Percentiles rank a stretch among this genome's conserved stretches.
phyloP scores from a whole-genome alignment of 2,329 filamentous ascomycete species.

The Talaromyces sp. region DNA sequence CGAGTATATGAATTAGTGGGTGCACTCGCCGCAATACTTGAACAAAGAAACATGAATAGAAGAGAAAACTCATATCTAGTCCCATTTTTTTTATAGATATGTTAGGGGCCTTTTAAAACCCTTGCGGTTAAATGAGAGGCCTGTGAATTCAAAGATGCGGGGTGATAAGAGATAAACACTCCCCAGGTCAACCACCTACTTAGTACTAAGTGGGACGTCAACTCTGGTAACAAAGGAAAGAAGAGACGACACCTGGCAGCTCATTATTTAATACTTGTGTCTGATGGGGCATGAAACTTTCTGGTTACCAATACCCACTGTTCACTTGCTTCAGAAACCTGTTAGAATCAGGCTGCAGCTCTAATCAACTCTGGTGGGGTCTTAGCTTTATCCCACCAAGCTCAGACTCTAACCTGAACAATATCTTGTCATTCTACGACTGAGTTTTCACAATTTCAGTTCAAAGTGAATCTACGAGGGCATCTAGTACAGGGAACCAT shows the following conservation, averaged over 20 bases:
- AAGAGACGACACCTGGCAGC: too few relatives aligned
- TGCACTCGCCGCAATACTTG: too few relatives aligned
- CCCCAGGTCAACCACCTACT: background rate
- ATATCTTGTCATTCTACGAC: too few relatives aligned
- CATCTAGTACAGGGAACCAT: too few relatives aligned
- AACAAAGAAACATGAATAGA: too few relatives aligned
- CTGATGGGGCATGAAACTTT: background rate
- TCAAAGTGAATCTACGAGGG: too few relatives aligned
- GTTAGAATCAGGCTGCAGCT: background rate
- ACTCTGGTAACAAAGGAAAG: background rate
- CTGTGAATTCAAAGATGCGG: background rate
- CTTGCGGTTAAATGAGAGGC: background rate
- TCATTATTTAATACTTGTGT: background rate
- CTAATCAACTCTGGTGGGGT: background rate
- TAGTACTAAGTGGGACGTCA: background rate
- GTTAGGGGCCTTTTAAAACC: too few relatives aligned
- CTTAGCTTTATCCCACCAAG: background rate
- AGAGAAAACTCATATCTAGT: too few relatives aligned
- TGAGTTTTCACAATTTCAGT: too few relatives aligned
- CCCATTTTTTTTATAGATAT: too few relatives aligned
- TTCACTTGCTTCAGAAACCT: background rate
- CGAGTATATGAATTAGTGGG: too few relatives aligned
- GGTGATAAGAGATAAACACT: conserved; percentile 8
- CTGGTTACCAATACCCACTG: background rate
- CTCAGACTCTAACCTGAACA: too few relatives aligned